phyloP scores from a whole-genome alignment of 2,329 filamentous ascomycete genomes.

The Fonsecaea pugnacius region DNA sequence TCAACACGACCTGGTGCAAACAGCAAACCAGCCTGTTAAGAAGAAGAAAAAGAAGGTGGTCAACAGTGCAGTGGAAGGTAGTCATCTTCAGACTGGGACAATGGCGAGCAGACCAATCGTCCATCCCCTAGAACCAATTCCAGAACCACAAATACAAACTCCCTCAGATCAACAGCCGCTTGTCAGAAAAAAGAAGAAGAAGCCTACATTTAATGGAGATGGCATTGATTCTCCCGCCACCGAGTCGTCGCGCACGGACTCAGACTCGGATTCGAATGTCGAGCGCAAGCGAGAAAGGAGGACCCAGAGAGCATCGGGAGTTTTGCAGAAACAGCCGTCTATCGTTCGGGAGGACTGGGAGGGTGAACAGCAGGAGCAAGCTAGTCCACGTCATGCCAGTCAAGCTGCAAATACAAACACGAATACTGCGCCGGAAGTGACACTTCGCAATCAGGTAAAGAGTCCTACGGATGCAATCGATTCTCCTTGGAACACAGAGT shows the following conservation, averaged over 20 bases:
- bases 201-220: slow-evolving; percentile 18
- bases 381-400: slow-evolving; percentile 12
- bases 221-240: slow-evolving; percentile 23
- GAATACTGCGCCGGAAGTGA: neutral
- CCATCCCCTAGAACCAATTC: slow-evolving; percentile 42
- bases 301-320: slow-evolving; percentile 38
- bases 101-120: slow-evolving; percentile 38
- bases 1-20: slow-evolving; percentile 38
- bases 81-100: slow-evolving; percentile 37
- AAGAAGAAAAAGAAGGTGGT: slow-evolving; percentile 39
- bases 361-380: slow-evolving; percentile 43
- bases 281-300: slow-evolving; percentile 35
- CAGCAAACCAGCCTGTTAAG: slow-evolving; percentile 40
- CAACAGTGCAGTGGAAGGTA: slow-evolving; percentile 39
- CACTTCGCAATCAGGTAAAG: slow-evolving; percentile 16
- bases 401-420: neutral
- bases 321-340: slow-evolving; percentile 45
- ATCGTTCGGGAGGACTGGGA: slow-evolving; percentile 50
- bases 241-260: slow-evolving; percentile 32
- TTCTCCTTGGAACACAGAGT: slow-evolving; percentile 37
- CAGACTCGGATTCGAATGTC: slow-evolving; percentile 41
- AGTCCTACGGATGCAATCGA: slow-evolving; percentile 34
- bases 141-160: slow-evolving; percentile 16
- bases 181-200: slow-evolving; percentile 38
- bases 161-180: slow-evolving; percentile 22